These are phyloP conservation scores for Rhodotorula toruloides DNA, from an alignment of 768 basidiomycete genomes.

Conservation along the genomic window DNA sequence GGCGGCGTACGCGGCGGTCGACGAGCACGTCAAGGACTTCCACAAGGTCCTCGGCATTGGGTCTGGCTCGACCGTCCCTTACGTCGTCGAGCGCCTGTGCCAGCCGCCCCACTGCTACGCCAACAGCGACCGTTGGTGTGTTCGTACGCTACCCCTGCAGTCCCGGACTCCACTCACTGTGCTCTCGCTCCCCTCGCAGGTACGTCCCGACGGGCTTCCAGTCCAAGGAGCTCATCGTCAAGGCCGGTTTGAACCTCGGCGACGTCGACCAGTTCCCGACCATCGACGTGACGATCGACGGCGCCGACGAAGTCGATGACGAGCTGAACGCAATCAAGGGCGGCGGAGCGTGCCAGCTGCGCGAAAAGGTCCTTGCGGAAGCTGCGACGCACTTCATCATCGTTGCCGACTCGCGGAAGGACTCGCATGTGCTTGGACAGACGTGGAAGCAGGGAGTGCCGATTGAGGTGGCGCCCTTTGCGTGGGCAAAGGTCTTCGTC, in stretches of 20 bases:
- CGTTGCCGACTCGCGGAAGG: conserved; percentile 94
- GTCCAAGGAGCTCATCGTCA: conserved; percentile 88
- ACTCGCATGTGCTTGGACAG: conserved; percentile 47
- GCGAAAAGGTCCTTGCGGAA: conserved; percentile 96
- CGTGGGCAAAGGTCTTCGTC: conserved; percentile 78
- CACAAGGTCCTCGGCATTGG: conserved; percentile 59
- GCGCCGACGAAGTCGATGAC: conserved; percentile 77
- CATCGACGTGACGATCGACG: conserved; percentile 96
- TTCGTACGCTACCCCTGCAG: conserved; percentile 50
- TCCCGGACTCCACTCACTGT: not conserved
- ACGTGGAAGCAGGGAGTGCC: conserved; percentile 77
- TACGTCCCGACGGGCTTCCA: conserved; percentile 66
- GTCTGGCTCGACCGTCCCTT: conserved; percentile 58
- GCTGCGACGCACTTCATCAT: conserved; percentile 86
- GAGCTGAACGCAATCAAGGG: conserved; percentile 83
- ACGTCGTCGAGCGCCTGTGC: conserved; percentile 90
- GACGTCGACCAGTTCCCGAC: conserved; percentile 51
- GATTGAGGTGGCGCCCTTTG: conserved; percentile 94
- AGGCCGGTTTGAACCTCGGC: conserved; percentile 50
- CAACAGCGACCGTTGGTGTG: conserved; percentile 65
- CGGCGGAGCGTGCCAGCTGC: conserved; percentile 90
- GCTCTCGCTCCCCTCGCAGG: not conserved
- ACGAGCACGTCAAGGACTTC: conserved; percentile 72
- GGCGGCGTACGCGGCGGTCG: conserved; percentile 91
- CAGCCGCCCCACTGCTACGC: conserved; percentile 60